Base-by-base conservation (phyloP, 495 filamentous ascomycete species). In the Neurospora sp. region DNA sequence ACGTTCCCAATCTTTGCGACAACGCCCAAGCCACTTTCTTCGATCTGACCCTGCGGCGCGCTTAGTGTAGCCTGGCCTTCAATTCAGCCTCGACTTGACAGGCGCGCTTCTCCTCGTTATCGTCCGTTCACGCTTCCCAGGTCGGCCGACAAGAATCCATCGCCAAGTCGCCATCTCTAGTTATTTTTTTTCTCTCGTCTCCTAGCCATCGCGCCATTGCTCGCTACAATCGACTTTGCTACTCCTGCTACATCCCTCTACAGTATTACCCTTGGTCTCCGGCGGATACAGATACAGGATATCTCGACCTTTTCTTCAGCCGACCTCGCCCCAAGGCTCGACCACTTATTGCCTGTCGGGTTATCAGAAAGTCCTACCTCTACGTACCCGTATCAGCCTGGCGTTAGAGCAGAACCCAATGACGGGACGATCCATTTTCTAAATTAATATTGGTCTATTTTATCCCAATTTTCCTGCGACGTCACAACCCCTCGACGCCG, bases 71-170 rank as follows among this genome's bases (percentile, higher is more conserved):
- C 2, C 49, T 35, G 14, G 54, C 6, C 14, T 62, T 62, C 54
- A 62, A 62, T 62, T 8, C 54, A 62, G 27, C 14, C 54, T 62
- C 54, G 27, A 62, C 54, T 62, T 62, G 23, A 62, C 54, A 62
- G 14, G 54, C 27, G 54, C 54, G 27, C 27, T 62, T 35, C 27
- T 62, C 46, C 20, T 62, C 54, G 54, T 62, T 62, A 62, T 62
- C 54, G 27, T 10, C 20, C 54, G 14, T 18, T 18, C 27, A 16
- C 49, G n/a, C 44, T 69, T 71, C 41, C 73, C 31, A 69, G 60
- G 42, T 66, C 74, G 70, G 77, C 71, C 76, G 69, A 76, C 31
- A 62, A 69, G 71, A 70, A 54, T 72, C 66, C 73, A 75, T 75
- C 75, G 69, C 73, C 75, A 73, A 74, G 76, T 78, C 72, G 27